Conservation (phyloP, 805 yeast genomes). For the Ogataea nitratoaversa region DNA sequence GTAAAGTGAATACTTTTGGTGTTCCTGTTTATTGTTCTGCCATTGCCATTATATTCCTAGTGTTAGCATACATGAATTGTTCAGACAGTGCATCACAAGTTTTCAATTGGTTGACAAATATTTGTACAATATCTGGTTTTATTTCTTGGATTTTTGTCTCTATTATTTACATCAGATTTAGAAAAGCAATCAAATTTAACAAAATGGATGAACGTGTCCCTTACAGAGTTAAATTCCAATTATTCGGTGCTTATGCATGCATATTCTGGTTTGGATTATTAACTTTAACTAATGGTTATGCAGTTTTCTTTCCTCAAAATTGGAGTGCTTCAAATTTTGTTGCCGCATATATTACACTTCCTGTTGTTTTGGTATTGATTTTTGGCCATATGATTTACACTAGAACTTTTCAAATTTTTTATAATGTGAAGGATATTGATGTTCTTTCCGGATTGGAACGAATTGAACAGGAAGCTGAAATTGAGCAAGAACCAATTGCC, state of each 20-base stretch:
- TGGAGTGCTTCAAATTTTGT: constrained; percentile 51
- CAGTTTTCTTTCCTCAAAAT: constrained; percentile 41
- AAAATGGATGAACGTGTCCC: constrained; percentile 52
- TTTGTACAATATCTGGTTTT: constrained; percentile 64
- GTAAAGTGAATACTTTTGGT: constrained; percentile 38
- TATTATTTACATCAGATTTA: constrained; percentile 55
- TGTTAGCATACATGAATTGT: constrained; percentile 50
- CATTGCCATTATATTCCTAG: constrained; percentile 36
- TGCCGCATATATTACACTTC: constrained; percentile 64
- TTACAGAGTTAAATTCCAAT: constrained; percentile 51
- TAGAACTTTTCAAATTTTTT: constrained; percentile 39
- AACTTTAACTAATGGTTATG: constrained; percentile 66
- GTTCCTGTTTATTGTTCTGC: constrained; percentile 52
- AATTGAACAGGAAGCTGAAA: constrained; percentile 46
- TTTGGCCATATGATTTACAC: constrained; percentile 49
- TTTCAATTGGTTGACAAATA: constrained; percentile 61
- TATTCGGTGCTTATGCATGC: constrained; percentile 50
- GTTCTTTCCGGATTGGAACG: constrained; percentile 50
- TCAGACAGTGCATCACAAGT: constrained; percentile 50
- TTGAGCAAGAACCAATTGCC: constrained; percentile 31
- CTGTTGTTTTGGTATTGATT: constrained; percentile 45
- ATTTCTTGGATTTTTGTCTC: constrained; percentile 56
- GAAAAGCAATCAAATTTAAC: constrained; percentile 56
- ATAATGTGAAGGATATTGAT: constrained; percentile 52
- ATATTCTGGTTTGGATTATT: constrained; percentile 46